phyloP scores from a whole-genome alignment of 805 yeast species.

The Candida methanosorbosa region DNA sequence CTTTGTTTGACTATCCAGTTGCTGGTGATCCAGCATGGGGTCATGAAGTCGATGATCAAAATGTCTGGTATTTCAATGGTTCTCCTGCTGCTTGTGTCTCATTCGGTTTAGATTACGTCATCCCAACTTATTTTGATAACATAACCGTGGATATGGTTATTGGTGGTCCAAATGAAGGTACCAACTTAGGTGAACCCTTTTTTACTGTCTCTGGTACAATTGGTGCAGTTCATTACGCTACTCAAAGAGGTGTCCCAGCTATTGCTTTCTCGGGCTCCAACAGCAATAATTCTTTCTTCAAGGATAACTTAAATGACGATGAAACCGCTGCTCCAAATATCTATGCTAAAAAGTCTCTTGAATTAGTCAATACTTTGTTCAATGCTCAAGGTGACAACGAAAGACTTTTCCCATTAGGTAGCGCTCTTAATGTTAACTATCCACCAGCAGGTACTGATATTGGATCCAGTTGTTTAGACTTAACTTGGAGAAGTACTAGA shows the following conservation, averaged over 20 bases:
- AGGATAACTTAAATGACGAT: conserved; percentile 35
- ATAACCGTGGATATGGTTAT: conserved; percentile 38
- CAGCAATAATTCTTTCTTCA: conserved; percentile 38
- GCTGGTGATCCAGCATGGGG: conserved; percentile 50
- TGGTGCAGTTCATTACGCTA: conserved; percentile 40
- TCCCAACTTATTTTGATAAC: conserved; percentile 37
- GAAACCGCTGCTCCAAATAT: conserved; percentile 34
- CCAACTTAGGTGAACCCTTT: conserved; percentile 34
- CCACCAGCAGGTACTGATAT: conserved; percentile 36
- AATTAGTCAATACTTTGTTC: conserved; percentile 31
- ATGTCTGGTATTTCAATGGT: conserved; percentile 48
- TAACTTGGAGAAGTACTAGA: conserved; percentile 36
- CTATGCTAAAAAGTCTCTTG: conserved; percentile 31
- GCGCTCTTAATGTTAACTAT: conserved; percentile 40
- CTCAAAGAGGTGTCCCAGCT: conserved; percentile 40
- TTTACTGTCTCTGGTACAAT: conserved; percentile 41
- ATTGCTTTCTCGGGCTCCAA: conserved; percentile 46
- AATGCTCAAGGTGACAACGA: conserved; percentile 27
- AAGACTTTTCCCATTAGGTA: conserved; percentile 32
- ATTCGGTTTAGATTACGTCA: conserved; percentile 36
- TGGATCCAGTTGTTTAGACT: conserved; percentile 27
- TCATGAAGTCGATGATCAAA: conserved; percentile 31
- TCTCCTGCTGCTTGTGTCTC: conserved; percentile 47
- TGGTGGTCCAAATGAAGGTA: conserved; percentile 47
- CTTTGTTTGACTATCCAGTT: conserved; percentile 38